Evolutionary conservation across 164 flowering plant species (phyloP), one percentile per base, ranked within the genome.

Genomic region (Macadamia tetraphylla): DNA sequence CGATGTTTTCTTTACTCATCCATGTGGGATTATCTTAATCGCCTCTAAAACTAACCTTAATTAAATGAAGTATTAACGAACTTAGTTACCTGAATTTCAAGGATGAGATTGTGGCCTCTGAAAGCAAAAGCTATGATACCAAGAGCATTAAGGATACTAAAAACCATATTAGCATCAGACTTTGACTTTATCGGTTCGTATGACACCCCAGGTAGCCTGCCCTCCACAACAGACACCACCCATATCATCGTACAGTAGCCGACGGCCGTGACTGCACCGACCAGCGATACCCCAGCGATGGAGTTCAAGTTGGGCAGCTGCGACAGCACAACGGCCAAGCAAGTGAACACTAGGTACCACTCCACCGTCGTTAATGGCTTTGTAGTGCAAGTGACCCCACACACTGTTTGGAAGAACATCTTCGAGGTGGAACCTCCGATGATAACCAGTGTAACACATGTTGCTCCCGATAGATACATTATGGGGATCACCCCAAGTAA

Each of bases 51-150:
- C 23, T 23, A 23, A 23, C 23, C 0, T 23, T 23, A 23, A 23
- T 23, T 23, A 23, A 23, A 23, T 23, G 23, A 23, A 23, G 23
- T 23, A 23, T 23, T 23, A 35, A 35, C 5, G 5, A 35, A 35
- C 5, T 35, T 8, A 72, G 57, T 58, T 65, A 83, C 96, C 89
- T 90, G 93, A 10, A 90, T 88, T 67, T 90, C 93, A 51, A 88
- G 86, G 18, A 81, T 82, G 51, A 91, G 82, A 77, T 91, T 91
- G 76, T 91, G 97, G 55, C 97, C 97, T 73, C 93, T 81, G 67
- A 91, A 91, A 56, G 92, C 88, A 72, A 91, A 86, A 6, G 87
- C 95, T 23, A 91, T 72, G 17, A 89, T 81, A 44, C 92, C 95
- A 64, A 89, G 76, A 0, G 89, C 90, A 67, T 87, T 88, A 9